A percentile compares a stretch with the other conserved stretches of the same genome.
These are phyloP conservation scores for Termitomyces sp. DNA, from an alignment of 768 basidiomycete genomes.

Conservation along the genomic window DNA sequence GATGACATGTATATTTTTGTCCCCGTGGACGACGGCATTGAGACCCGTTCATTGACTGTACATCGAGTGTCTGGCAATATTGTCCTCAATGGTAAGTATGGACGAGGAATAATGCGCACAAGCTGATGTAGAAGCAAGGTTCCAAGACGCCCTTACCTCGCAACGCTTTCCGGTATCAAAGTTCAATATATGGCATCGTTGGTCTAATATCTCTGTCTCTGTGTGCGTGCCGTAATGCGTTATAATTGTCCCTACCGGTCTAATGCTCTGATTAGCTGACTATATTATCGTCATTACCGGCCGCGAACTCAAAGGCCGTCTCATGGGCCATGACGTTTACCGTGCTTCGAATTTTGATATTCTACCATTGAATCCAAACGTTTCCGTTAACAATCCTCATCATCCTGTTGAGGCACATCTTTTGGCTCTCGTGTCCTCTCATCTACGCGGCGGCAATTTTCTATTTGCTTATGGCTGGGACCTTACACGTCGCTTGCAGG, in stretches of 20 bases:
- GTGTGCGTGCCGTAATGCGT: conserved; percentile 32
- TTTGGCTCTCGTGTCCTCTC: conserved; percentile 78
- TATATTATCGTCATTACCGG: conserved; percentile 88
- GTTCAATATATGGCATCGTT: conserved; percentile 68
- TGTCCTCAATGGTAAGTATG: conserved; percentile 54
- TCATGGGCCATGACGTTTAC: conserved; percentile 86
- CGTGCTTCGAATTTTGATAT: conserved; percentile 88
- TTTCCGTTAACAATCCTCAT: conserved; percentile 61
- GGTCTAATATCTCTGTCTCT: conserved; percentile 73
- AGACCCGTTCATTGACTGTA: conserved; percentile 64
- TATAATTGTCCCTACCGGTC: neutral
- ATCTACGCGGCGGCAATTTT: conserved; percentile 74
- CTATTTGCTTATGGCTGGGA: conserved; percentile 91
- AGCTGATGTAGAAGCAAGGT: conserved; percentile 27
- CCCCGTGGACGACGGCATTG: conserved; percentile 50
- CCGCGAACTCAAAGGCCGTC: conserved; percentile 67
- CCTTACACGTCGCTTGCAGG: conserved; percentile 81
- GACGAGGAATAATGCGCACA: neutral
- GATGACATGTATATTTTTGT: conserved; percentile 76
- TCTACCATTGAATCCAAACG: conserved; percentile 73
- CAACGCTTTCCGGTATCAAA: conserved; percentile 52
- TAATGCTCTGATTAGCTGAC: conserved; percentile 60
- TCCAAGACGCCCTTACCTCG: conserved; percentile 48
- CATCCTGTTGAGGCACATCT: conserved; percentile 88
- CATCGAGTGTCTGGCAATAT: conserved; percentile 73